phyloP scores from a whole-genome alignment of 768 basidiomycete species.

The Trametes gibbosa region DNA sequence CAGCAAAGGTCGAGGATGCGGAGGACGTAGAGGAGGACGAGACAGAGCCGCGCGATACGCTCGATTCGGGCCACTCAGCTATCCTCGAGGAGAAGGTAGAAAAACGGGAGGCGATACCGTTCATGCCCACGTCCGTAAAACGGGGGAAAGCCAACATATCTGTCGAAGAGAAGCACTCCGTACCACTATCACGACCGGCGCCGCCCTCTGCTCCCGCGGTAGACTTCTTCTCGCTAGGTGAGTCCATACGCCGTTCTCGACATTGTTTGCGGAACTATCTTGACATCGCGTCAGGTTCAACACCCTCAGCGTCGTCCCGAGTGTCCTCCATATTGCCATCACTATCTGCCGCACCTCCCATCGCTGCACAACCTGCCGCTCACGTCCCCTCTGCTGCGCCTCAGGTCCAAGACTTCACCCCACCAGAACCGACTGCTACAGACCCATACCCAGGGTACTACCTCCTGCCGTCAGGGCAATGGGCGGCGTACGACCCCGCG shows the following conservation, averaged over 20 bases:
- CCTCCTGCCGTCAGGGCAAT: conserved; percentile 74
- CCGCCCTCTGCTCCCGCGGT: conserved; percentile 36
- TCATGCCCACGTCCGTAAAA: conserved; percentile 57
- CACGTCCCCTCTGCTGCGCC: conserved; percentile 56
- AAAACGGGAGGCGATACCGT: conserved; percentile 38
- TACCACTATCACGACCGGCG: conserved; percentile 9
- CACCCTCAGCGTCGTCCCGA: conserved; percentile 26
- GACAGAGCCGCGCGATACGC: neutral
- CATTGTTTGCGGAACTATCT: neutral
- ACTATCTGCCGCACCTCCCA: conserved; percentile 11
- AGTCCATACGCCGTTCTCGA: conserved; percentile 18
- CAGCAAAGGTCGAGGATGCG: conserved; percentile 29
- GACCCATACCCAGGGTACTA: conserved; percentile 90
- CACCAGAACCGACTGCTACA: conserved; percentile 68
- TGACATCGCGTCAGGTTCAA: conserved; percentile 19
- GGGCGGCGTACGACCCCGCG: conserved; percentile 68
- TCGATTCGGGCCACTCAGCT: conserved; percentile 10
- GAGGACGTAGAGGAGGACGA: conserved; percentile 22
- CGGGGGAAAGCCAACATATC: conserved; percentile 56
- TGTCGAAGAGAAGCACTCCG: conserved; percentile 28
- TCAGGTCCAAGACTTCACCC: conserved; percentile 58
- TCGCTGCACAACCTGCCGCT: conserved; percentile 5
- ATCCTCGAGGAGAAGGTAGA: conserved; percentile 18
- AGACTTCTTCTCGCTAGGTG: conserved; percentile 72
- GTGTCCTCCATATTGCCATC: neutral